Percentiles rank a stretch among this genome's conserved stretches.
Evolutionary conservation across 257 asterid species (phyloP).

Genomic region (Penstemon eatonii): DNA sequence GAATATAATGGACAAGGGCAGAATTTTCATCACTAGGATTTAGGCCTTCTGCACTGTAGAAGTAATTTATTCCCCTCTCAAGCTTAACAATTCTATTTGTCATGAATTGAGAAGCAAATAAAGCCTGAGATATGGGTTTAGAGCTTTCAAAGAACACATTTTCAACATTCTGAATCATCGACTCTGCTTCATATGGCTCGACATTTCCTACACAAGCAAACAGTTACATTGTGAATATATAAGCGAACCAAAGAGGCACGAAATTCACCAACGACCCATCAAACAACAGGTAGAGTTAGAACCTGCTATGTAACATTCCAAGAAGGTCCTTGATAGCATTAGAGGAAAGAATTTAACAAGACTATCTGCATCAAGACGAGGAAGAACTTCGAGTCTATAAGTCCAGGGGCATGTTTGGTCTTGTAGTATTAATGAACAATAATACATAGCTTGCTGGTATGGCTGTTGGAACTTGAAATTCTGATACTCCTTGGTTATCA

Average conservation of each 20-base stretch:
- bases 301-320: constrained; percentile 95
- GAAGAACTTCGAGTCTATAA: constrained; percentile 82
- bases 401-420: constrained; percentile 78
- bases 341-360: constrained; percentile 71
- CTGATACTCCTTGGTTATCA: constrained; percentile 75
- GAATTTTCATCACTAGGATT: constrained; percentile 95
- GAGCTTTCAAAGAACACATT: constrained; percentile 71
- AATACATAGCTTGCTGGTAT: constrained; percentile 85
- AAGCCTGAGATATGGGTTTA: constrained; percentile 59
- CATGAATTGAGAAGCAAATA: constrained; percentile 83
- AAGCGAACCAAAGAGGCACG: constrained; percentile 19
- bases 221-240: constrained; percentile 19
- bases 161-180: constrained; percentile 67
- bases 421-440: constrained; percentile 71
- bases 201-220: constrained; percentile 63
- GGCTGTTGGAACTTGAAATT: constrained; percentile 94
- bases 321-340: constrained; percentile 78
- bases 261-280: constrained; percentile 18
- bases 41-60: constrained; percentile 68
- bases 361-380: constrained; percentile 63
- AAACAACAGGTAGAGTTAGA: constrained; percentile 22
- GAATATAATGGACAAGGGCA: constrained; percentile 88
- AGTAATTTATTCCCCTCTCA: constrained; percentile 61
- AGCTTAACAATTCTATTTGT: constrained; percentile 82
- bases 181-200: constrained; percentile 77